Evolutionary conservation across 2,329 filamentous ascomycete species (phyloP).

Genomic region (Fusarium compactum): DNA sequence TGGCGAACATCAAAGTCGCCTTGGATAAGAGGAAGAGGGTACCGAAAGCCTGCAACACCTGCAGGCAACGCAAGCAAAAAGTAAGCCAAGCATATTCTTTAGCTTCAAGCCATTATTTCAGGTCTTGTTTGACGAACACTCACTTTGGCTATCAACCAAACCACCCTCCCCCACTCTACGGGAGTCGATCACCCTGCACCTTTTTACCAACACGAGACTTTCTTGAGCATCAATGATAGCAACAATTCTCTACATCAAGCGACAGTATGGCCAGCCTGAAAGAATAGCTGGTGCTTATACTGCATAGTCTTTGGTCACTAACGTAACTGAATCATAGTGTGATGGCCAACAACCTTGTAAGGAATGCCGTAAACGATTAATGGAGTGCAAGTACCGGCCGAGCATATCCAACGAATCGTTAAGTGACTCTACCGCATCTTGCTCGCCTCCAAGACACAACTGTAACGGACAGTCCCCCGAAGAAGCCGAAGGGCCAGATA

Average conservation of each 20-base stretch:
- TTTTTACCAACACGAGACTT: background rate
- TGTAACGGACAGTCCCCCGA: background rate
- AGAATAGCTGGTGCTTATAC: background rate
- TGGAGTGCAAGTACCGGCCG: slow-evolving; percentile 20
- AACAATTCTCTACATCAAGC: background rate
- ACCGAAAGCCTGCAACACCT: slow-evolving; percentile 72
- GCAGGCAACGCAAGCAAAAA: slow-evolving; percentile 76
- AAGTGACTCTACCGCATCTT: background rate
- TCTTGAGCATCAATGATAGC: background rate
- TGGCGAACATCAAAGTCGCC: slow-evolving; percentile 68
- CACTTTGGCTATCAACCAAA: background rate
- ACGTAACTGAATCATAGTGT: slow-evolving; percentile 57
- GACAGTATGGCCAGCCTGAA: background rate
- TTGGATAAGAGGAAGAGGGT: slow-evolving; percentile 72
- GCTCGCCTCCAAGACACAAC: slow-evolving; percentile 3
- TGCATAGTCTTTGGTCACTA: background rate
- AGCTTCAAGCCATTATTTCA: background rate
- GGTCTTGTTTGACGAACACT: background rate
- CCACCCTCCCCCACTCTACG: background rate
- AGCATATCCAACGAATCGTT: slow-evolving; percentile 1
- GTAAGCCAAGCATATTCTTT: slow-evolving; percentile 54
- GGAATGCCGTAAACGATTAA: slow-evolving; percentile 63
- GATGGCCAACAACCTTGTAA: slow-evolving; percentile 69
- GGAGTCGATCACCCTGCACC: background rate
- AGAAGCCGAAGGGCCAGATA: background rate